Evolutionary conservation across 768 basidiomycete genomes (phyloP).

Genomic region (Psilocybe cubensis): DNA sequence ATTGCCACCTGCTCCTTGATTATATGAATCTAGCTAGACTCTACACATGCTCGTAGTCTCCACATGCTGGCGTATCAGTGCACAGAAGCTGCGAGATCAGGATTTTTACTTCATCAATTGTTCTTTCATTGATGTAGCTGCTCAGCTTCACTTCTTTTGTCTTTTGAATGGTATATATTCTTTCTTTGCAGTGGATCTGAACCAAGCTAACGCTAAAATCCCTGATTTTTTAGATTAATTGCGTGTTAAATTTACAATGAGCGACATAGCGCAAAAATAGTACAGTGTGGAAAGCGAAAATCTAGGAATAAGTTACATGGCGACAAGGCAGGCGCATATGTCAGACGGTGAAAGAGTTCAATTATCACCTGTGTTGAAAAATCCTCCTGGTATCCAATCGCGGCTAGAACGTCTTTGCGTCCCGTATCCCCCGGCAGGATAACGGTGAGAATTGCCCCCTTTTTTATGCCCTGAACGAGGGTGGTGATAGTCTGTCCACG

Average conservation of each 20-base stretch:
- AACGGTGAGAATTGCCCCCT: slow-evolving; percentile 2
- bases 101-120: too few relatives aligned
- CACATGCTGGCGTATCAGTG: too few relatives aligned
- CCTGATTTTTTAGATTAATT: too few relatives aligned
- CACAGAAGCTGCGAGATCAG: too few relatives aligned
- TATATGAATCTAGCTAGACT: too few relatives aligned
- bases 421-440: slow-evolving; percentile 10
- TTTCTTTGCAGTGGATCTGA: too few relatives aligned
- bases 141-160: too few relatives aligned
- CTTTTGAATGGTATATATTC: too few relatives aligned
- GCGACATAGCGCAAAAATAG: not conserved
- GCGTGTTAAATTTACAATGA: not conserved
- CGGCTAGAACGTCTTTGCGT: slow-evolving; percentile 12
- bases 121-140: too few relatives aligned
- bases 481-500: slow-evolving; percentile 3
- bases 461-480: slow-evolving; percentile 1
- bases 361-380: not conserved
- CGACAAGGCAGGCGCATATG: not conserved
- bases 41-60: too few relatives aligned
- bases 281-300: not conserved
- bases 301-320: slow-evolving; percentile 8
- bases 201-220: too few relatives aligned
- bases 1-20: too few relatives aligned
- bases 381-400: slow-evolving; percentile 14
- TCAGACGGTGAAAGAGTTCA: not conserved